phyloP scores from a whole-genome alignment of 139 green algal species.

The Chlorella sp. region DNA sequence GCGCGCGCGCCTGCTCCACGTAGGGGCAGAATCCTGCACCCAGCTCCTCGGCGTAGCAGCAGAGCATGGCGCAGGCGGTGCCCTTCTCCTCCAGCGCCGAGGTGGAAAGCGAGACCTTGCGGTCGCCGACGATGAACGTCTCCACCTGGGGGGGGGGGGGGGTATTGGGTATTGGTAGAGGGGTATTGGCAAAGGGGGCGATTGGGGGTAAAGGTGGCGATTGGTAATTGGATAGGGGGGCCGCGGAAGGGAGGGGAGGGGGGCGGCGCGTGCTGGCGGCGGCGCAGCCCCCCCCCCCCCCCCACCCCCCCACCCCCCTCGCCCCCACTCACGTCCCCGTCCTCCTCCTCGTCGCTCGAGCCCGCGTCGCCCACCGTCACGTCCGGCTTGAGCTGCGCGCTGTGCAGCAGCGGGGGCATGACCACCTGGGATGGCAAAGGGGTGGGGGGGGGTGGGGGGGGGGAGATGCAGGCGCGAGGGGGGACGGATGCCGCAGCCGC shows the following conservation, averaged over 20 bases:
- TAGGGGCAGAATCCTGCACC: constrained; percentile 95
- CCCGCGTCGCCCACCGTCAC: constrained; percentile 69
- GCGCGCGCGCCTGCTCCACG: constrained; percentile 66
- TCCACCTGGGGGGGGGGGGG: constrained; percentile 49
- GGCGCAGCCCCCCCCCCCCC: neutral
- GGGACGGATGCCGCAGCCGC: too few species aligned
- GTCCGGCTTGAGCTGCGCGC: constrained; percentile 84
- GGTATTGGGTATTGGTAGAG: neutral
- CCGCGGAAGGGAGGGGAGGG: neutral
- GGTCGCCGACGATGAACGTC: constrained; percentile 79
- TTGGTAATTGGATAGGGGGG: neutral
- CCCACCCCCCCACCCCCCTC: constrained; percentile 5
- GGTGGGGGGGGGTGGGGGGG: too few species aligned
- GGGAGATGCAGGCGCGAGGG: too few species aligned
- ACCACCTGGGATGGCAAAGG: too few species aligned
- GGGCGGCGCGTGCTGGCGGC: neutral
- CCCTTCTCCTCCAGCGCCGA: constrained; percentile 94
- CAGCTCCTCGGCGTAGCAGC: constrained; percentile 97
- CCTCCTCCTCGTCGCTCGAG: constrained; percentile 60
- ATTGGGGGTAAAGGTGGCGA: neutral
- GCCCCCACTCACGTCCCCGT: constrained; percentile 66
- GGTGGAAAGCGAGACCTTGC: constrained; percentile 76
- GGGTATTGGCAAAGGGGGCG: neutral
- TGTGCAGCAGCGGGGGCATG: constrained; percentile 91
- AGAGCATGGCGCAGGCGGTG: constrained; percentile 98